These are phyloP conservation scores for Phytophthora macrochlamydospora DNA, from an alignment of 352 stramenopile genomes.

Conservation along the genomic window DNA sequence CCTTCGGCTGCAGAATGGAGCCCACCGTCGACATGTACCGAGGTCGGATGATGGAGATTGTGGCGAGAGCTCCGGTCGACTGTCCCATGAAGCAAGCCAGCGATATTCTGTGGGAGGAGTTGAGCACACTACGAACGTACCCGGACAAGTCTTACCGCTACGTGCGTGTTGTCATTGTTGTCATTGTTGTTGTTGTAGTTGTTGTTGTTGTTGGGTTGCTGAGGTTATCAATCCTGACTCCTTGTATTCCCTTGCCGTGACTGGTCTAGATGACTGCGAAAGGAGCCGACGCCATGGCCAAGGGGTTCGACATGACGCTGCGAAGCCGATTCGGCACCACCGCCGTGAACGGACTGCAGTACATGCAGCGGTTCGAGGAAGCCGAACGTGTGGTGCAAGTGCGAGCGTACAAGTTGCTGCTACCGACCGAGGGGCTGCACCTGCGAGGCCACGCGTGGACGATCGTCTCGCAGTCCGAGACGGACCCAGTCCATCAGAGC, in stretches of 20 bases:
- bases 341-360: constrained; percentile 27
- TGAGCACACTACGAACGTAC: neutral
- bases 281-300: constrained; percentile 10
- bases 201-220: no score
- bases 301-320: constrained; percentile 28
- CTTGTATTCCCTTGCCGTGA: no score
- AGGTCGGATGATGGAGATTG: constrained; percentile 24
- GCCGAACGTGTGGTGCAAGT: constrained; percentile 27
- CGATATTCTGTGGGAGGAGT: constrained; percentile 22
- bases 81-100: constrained; percentile 20
- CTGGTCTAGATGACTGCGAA: neutral
- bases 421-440: constrained; percentile 24
- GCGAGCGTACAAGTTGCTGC: constrained; percentile 13
- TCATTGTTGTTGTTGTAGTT: no score
- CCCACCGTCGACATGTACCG: constrained; percentile 7
- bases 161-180: no score
- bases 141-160: no score
- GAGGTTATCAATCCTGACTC: no score
- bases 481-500: neutral
- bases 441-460: constrained; percentile 30
- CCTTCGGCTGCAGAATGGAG: no score
- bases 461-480: constrained; percentile 15
- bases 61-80: constrained; percentile 24
- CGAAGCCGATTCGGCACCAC: constrained; percentile 18
- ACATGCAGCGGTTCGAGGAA: constrained; percentile 29